Evolutionary conservation across 2,329 filamentous ascomycete genomes (phyloP).

Genomic region (Epichloe typhina): DNA sequence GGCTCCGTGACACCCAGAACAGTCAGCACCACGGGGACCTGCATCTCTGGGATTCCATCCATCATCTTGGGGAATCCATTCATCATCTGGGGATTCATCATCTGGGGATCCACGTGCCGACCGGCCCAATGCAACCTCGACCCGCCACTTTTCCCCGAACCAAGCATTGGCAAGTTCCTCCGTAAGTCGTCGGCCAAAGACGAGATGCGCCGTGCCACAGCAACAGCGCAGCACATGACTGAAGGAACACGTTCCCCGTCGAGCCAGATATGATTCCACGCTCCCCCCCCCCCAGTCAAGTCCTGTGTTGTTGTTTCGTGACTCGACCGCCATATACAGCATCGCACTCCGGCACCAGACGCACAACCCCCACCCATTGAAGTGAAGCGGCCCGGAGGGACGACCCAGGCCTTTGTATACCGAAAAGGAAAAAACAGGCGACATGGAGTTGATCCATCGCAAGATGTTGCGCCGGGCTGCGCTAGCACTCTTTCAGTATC

Average conservation of each 20-base stretch:
- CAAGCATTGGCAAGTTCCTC: no score
- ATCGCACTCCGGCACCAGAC: no score
- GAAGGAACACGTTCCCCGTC: neutral
- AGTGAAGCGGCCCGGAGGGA: neutral
- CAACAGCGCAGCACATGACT: neutral
- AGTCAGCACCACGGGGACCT: no score
- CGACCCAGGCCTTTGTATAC: neutral
- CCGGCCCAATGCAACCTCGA: neutral
- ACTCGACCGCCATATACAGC: neutral
- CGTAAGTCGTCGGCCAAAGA: neutral
- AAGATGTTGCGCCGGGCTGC: neutral
- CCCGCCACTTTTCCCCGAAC: no score
- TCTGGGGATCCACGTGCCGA: constrained; percentile 1
- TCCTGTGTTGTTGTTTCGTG: neutral
- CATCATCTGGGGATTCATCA: neutral
- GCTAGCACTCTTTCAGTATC: no score
- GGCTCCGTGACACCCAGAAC: no score
- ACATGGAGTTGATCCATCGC: no score
- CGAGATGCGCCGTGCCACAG: neutral
- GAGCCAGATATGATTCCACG: neutral
- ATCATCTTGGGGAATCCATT: no score
- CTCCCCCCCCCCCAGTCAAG: neutral
- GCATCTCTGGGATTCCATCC: no score
- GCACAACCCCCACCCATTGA: no score
- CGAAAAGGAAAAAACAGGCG: neutral